Conservation (phyloP, 345 rosid genomes). For the Euphorbia peplus region DNA sequence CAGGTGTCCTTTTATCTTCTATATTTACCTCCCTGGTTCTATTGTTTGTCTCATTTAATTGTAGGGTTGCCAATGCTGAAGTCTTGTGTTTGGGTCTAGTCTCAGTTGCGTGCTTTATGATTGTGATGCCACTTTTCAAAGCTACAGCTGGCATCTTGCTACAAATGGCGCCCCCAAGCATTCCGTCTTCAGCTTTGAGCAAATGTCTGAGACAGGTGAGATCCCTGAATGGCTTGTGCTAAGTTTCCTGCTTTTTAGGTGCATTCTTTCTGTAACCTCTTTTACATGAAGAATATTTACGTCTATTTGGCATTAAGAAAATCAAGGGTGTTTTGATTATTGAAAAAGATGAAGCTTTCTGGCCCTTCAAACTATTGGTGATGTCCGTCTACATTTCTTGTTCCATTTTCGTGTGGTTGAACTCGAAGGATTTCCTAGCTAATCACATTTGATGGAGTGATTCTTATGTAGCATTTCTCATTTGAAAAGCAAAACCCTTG, state of each 20-base stretch:
- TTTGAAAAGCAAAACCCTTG: too few species aligned
- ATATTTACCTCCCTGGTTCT: not conserved
- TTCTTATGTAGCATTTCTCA: too few species aligned
- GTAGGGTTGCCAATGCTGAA: conserved; percentile 92
- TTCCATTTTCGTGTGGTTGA: too few species aligned
- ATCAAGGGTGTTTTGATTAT: not conserved
- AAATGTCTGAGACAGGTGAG: conserved; percentile 93
- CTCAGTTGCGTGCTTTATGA: conserved; percentile 71
- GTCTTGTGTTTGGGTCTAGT: conserved; percentile 92
- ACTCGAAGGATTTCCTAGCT: too few species aligned
- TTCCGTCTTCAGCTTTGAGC: conserved; percentile 76
- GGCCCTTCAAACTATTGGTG: not conserved
- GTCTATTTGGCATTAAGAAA: not conserved
- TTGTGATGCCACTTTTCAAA: conserved; percentile 86
- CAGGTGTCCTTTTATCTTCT: not conserved
- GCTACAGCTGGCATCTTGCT: conserved; percentile 77
- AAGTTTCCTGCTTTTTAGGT: not conserved
- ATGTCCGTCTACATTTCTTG: not conserved
- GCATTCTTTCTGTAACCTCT: not conserved
- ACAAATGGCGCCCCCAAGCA: conserved; percentile 89
- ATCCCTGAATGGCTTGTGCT: not conserved
- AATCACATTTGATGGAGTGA: too few species aligned
- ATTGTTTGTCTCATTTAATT: conserved; percentile 9
- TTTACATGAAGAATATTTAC: not conserved
- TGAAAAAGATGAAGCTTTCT: not conserved